Base-by-base conservation (phyloP, 2,329 filamentous ascomycete genomes). In the Hypoxylon sp. region DNA sequence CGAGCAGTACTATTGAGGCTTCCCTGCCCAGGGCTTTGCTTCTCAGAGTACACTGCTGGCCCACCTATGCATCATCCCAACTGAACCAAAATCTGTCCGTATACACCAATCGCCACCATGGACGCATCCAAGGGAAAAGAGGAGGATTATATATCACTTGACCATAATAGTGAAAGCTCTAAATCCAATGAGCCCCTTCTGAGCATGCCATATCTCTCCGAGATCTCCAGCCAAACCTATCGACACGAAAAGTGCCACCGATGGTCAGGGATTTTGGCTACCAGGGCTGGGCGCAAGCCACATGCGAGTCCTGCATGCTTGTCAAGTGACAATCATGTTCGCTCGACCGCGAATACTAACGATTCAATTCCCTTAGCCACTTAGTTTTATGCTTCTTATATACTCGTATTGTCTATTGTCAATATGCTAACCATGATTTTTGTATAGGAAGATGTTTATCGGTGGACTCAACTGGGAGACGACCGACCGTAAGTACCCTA, bases 381-480 rank as follows among this genome's bases (percentile, higher is more conserved):
- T n/a, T n/a, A n/a, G n/a, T n/a, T n/a, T n/a, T 35, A 20, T 30
- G 47, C 37, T 12, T 49, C 47, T 17, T 36, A 41, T n/a, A n/a
- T n/a, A n/a, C n/a, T n/a, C n/a, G 56, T 34, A 29, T n/a, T 45
- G 55, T 41, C 21, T 46, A 30, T 31, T 45, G 34, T 31, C 40
- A 40, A 35, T 25, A 19, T 25, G 49, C 67, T 69, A 45, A 69
- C 58, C 25, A 45, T 45, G 12, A 13, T 53, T 63, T 64, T 59
- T 69, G 51, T 64, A 67, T 75, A 99, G 94, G 67, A 99, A 99
- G 78, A 99, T 99, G 94, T 99, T 99, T 67, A 99, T 99, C 73
- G 94, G 94, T 66, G 94, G 94, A 29, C 77, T 99, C 46, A 99
- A 99, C 70, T 99, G 94, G 94, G 94, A 99, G 74, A 99, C 94